phyloP scores from a whole-genome alignment of 2,329 filamentous ascomycete genomes.

The Neofusicoccum kwambonambiense region DNA sequence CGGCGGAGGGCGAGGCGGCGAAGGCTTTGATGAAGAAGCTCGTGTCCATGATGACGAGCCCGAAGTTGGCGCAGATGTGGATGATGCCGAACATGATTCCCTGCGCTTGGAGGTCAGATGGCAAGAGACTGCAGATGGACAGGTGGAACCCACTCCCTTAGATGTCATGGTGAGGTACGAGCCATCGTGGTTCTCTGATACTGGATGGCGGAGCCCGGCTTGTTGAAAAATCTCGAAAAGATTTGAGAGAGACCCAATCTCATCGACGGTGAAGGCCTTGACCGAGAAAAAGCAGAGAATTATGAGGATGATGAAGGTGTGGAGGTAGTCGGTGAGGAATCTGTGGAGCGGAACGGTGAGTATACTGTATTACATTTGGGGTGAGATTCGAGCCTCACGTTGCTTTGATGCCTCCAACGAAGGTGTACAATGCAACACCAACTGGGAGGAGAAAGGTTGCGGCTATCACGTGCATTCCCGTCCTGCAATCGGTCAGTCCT shows the following conservation, averaged over 20 bases:
- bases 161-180: slow-evolving; percentile 59
- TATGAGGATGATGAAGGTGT: slow-evolving; percentile 55
- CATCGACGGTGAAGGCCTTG: slow-evolving; percentile 47
- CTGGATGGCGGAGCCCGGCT: slow-evolving; percentile 28
- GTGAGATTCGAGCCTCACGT: slow-evolving; percentile 20
- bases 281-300: slow-evolving; percentile 52
- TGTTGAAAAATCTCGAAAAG: slow-evolving; percentile 53
- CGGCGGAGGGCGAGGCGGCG: slow-evolving; percentile 44
- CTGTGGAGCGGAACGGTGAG: background rate
- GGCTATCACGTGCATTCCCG: slow-evolving; percentile 7
- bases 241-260: slow-evolving; percentile 49
- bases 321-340: slow-evolving; percentile 53
- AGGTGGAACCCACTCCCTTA: slow-evolving; percentile 27
- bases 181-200: slow-evolving; percentile 45
- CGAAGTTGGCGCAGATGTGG: slow-evolving; percentile 52
- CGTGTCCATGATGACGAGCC: slow-evolving; percentile 55
- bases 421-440: slow-evolving; percentile 30
- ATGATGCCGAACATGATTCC: slow-evolving; percentile 53
- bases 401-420: slow-evolving; percentile 21
- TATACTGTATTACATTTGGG: background rate
- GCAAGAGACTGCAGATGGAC: too few relatives aligned
- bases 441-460: slow-evolving; percentile 12
- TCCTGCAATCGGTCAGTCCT: slow-evolving; percentile 38
- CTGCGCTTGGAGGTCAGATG: slow-evolving; percentile 23
- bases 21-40: slow-evolving; percentile 57